Percentiles rank a stretch among this genome's conserved stretches.
Evolutionary conservation across 371 early-diverging fungal species (phyloP).

Genomic region (Mycotypha africana): DNA sequence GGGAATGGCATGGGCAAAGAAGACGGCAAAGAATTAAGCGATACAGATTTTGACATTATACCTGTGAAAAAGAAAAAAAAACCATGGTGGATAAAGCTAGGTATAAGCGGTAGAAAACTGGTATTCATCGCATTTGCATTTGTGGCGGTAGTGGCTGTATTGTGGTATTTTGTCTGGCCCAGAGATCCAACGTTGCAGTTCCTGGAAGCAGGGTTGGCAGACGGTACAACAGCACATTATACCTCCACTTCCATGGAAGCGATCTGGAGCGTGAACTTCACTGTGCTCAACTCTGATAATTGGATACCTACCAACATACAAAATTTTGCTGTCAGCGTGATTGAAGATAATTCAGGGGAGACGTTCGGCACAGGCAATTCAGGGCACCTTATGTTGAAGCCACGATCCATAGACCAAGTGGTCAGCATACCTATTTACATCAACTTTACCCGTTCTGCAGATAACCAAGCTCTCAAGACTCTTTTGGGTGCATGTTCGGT

Average conservation of each 20-base stretch:
- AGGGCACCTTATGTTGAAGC: conserved; percentile 3
- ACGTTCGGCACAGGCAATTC: conserved; percentile 13
- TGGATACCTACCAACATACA: conserved; percentile 24
- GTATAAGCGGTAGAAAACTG: conserved; percentile 16
- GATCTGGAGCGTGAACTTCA: conserved; percentile 26
- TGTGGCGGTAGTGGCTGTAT: conserved; percentile 17
- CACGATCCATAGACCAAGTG: conserved; percentile 6
- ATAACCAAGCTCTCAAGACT: conserved; percentile 5
- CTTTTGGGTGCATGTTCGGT: conserved; percentile 7
- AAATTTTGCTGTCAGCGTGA: conserved; percentile 11
- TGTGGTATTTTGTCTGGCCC: conserved; percentile 46
- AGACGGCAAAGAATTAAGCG: too few species aligned
- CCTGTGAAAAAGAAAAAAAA: conserved; percentile 19
- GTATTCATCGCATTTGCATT: conserved; percentile 26
- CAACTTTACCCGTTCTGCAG: conserved; percentile 6
- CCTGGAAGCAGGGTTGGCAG: conserved; percentile 9
- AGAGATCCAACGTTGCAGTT: conserved; percentile 21
- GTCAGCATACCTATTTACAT: conserved; percentile 8
- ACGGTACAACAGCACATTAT: conserved; percentile 2
- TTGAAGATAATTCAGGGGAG: conserved; percentile 15
- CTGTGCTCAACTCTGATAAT: conserved; percentile 17
- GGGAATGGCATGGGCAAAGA: not conserved
- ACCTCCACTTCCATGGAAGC: conserved; percentile 11
- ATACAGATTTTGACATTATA: not conserved
- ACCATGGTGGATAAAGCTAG: conserved; percentile 14